Evolutionary conservation across 1,139 yeast genomes (phyloP).

Genomic region (Zygosaccharomyces sapae): DNA sequence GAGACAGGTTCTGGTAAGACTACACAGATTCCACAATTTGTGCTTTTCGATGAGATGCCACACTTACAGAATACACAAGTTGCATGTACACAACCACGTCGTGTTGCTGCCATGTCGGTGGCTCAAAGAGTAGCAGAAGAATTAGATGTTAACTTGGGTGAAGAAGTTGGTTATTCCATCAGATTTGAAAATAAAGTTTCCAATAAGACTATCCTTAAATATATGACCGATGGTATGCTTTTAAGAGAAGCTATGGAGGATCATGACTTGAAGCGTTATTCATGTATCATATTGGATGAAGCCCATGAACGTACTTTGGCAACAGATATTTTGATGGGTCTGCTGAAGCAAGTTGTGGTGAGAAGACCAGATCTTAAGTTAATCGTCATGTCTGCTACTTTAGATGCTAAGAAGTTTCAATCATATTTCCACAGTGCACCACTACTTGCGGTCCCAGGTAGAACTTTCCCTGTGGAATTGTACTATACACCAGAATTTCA

Average conservation of each 20-base stretch:
- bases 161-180: slow-evolving; percentile 88
- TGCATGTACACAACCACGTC: slow-evolving; percentile 96
- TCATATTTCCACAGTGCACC: slow-evolving; percentile 88
- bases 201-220: slow-evolving; percentile 75
- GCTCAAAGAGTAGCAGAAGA: slow-evolving; percentile 96
- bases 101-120: slow-evolving; percentile 98
- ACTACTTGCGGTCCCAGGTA: slow-evolving; percentile 90
- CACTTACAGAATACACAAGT: slow-evolving; percentile 73
- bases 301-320: slow-evolving; percentile 98
- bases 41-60: slow-evolving; percentile 86
- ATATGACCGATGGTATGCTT: slow-evolving; percentile 99
- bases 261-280: slow-evolving; percentile 71
- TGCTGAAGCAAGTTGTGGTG: slow-evolving; percentile 71
- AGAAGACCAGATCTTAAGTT: slow-evolving; percentile 86
- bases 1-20: slow-evolving; percentile 99
- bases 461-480: slow-evolving; percentile 96
- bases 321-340: slow-evolving; percentile 95
- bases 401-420: slow-evolving; percentile 96
- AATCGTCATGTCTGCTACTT: slow-evolving; percentile 95
- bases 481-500: slow-evolving; percentile 96
- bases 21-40: slow-evolving; percentile 95
- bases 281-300: slow-evolving; percentile 92
- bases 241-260: slow-evolving; percentile 97
- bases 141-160: slow-evolving; percentile 86
- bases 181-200: slow-evolving; percentile 90